Evolutionary conservation across 2,329 filamentous ascomycete genomes (phyloP), one percentile per base, ranked within the genome.

Genomic region (Pestalotiopsis sp.): DNA sequence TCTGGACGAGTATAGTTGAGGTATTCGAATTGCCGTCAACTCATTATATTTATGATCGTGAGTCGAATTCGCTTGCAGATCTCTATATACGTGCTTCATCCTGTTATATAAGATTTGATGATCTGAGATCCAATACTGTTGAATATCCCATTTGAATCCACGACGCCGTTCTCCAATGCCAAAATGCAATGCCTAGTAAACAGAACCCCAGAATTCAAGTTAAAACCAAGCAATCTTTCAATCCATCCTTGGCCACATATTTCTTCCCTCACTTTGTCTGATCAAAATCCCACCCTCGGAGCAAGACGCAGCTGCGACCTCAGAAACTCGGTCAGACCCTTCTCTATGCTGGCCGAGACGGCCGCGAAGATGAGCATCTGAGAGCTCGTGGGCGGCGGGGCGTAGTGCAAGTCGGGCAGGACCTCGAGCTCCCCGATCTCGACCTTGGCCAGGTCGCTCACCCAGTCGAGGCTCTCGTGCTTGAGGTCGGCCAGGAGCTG

Each of bases 291-390:
- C 56, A 58, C 56, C 35, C 10, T 39, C 35, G n/a, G 39, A 4
- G 68, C 39, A 22, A 75, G 39, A 13, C 68, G 62, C 75, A 86
- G 78, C 55, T 78, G 75, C 3, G 72, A 73, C 66, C 74, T 77
- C 69, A 89, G 74, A 75, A 84, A 90, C 68, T 86, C 84, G 52
- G 81, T 79, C 75, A 90, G 84, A 2, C 84, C 84, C 6, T 77
- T 82, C 70, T 89, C 85, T 20, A 91, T 84, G 66, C 87, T 89
- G 40, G 83, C 83, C 38, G 87, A 89, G 70, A 91, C 87, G 26
- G 87, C 84, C 2, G 88, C 84, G 74, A 86, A 89, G 69, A 88
- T 82, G 3, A 85, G 81, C 83, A 88, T 86, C 58, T 82, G 83
- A 67, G 84, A 83, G 20, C 84, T 86, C 66, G 82, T 81, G 1